Evolutionary conservation across 2,329 filamentous ascomycete genomes (phyloP).

Genomic region (Atkinsonella hypoxylon): DNA sequence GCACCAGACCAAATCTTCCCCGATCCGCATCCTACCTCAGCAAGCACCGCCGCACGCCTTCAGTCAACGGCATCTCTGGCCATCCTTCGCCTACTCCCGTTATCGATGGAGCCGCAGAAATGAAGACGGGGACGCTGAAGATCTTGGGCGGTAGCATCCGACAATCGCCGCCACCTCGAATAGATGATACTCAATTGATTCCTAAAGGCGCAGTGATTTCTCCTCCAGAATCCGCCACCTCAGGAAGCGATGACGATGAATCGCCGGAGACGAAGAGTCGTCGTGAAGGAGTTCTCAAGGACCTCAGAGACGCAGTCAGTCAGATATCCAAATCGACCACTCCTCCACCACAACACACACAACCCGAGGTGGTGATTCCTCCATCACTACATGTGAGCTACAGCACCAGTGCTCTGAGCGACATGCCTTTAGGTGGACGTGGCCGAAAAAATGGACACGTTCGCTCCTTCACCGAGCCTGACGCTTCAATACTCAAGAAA

Average conservation of each 20-base stretch:
- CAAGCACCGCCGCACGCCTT: slow-evolving; percentile 48
- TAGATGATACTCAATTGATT: slow-evolving; percentile 53
- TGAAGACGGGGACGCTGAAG: slow-evolving; percentile 28
- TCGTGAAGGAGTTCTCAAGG: slow-evolving; percentile 41
- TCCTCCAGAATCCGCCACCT: slow-evolving; percentile 72
- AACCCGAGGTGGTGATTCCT: slow-evolving; percentile 10
- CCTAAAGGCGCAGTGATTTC: slow-evolving; percentile 80
- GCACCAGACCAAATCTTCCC: slow-evolving; percentile 42
- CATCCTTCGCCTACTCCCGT: slow-evolving; percentile 20
- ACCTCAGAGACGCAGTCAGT: slow-evolving; percentile 73
- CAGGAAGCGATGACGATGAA: slow-evolving; percentile 77
- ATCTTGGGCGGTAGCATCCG: slow-evolving; percentile 47
- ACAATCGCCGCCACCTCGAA: slow-evolving; percentile 74
- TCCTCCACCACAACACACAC: slow-evolving; percentile 40
- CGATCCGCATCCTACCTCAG: slow-evolving; percentile 55
- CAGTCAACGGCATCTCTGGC: slow-evolving; percentile 23
- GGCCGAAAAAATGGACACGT: slow-evolving; percentile 30
- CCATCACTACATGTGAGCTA: slow-evolving; percentile 31
- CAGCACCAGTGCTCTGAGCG: slow-evolving; percentile 33
- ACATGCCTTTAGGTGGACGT: slow-evolving; percentile 28
- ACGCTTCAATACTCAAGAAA: slow-evolving; percentile 33
- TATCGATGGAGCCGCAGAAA: slow-evolving; percentile 13
- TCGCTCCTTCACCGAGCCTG: slow-evolving; percentile 45
- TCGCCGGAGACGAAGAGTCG: slow-evolving; percentile 33
- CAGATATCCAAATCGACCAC: slow-evolving; percentile 46